A percentile compares a stretch with the other conserved stretches of the same genome.
Evolutionary conservation across 202 grass and related monocot genomes (phyloP).

Genomic region (Hordeum pubiflorum): DNA sequence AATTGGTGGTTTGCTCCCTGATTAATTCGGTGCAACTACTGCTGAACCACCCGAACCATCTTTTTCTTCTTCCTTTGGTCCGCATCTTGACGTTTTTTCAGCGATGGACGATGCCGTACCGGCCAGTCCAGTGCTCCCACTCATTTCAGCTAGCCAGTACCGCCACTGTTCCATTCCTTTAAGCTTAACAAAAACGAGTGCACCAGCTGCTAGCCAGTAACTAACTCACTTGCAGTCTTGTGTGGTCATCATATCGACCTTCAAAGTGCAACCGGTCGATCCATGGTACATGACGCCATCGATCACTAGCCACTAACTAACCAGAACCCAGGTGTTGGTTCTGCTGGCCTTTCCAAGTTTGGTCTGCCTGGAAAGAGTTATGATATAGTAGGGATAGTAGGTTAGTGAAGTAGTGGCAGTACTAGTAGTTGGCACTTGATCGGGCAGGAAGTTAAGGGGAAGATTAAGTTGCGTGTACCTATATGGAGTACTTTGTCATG

Average conservation of each 20-base stretch:
- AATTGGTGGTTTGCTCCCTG: neutral
- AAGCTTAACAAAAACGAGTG: constrained; percentile 1
- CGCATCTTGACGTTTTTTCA: constrained; percentile 12
- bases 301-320: neutral
- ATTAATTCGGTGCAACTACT: constrained; percentile 26
- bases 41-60: constrained; percentile 4
- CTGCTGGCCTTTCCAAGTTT: neutral
- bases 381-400: neutral
- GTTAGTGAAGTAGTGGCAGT: neutral
- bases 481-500: neutral
- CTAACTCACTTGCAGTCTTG: neutral
- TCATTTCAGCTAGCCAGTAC: neutral
- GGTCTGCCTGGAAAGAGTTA: neutral
- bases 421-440: neutral
- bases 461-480: neutral
- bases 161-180: constrained; percentile 23
- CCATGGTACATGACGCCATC: neutral
- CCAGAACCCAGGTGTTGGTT: neutral
- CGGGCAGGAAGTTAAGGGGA: neutral
- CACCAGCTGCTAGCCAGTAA: neutral
- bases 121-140: constrained; percentile 1
- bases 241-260: neutral
- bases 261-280: neutral
- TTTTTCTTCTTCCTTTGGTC: neutral
- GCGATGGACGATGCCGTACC: constrained; percentile 30